Conservation (phyloP, 2,329 filamentous ascomycete genomes). For the Talaromyces sp. region DNA sequence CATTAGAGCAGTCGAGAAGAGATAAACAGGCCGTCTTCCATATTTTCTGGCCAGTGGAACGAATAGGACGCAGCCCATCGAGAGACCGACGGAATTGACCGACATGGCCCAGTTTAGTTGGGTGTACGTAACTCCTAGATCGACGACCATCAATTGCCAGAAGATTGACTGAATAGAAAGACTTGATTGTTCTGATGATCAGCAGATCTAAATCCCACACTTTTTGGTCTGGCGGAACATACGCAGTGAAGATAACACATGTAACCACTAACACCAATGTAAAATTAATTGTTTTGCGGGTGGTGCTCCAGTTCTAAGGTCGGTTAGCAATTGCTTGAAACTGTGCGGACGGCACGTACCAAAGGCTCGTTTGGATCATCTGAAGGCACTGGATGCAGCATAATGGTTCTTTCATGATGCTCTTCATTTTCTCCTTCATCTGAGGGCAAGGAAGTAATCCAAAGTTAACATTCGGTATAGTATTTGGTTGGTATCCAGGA, state of each 20-base stretch:
- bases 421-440: constrained; percentile 11
- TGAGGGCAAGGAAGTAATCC: too few relatives aligned
- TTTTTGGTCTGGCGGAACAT: neutral
- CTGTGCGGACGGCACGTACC: constrained; percentile 21
- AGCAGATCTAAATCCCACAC: neutral
- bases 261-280: constrained; percentile 40
- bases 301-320: constrained; percentile 44
- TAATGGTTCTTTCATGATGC: constrained; percentile 19
- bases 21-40: constrained; percentile 47
- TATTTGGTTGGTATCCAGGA: neutral
- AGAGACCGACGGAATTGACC: constrained; percentile 44
- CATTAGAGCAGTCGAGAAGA: constrained; percentile 42
- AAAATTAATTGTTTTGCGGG: constrained; percentile 44
- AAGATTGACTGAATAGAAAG: constrained; percentile 35
- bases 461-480: neutral
- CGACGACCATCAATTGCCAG: constrained; percentile 46
- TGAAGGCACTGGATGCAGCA: constrained; percentile 39
- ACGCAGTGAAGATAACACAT: constrained; percentile 9
- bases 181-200: neutral
- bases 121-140: constrained; percentile 43
- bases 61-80: constrained; percentile 45
- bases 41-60: constrained; percentile 49
- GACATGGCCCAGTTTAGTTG: constrained; percentile 48
- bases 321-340: neutral
- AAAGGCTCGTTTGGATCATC: constrained; percentile 40